These are phyloP conservation scores for Botrytis hyacinthi DNA, from an alignment of 2,329 filamentous ascomycete species.

Conservation along the genomic window DNA sequence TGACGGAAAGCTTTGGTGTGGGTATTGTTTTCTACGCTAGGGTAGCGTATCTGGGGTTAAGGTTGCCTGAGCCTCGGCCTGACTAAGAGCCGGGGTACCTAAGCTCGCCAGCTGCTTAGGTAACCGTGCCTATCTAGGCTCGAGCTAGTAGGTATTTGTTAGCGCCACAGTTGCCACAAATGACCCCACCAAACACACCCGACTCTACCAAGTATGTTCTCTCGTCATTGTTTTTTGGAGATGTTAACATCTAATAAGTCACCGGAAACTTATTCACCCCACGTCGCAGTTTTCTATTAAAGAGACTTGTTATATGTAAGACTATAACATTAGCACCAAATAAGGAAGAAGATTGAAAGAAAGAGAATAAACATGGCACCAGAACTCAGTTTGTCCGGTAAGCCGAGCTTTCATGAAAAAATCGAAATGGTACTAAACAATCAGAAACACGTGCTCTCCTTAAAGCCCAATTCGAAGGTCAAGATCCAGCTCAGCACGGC, in stretches of 20 bases:
- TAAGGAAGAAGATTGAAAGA: no score
- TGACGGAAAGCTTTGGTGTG: no score
- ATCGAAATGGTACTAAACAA: conserved; percentile 18
- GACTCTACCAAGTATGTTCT: no score
- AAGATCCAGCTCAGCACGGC: conserved; percentile 26
- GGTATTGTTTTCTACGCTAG: no score
- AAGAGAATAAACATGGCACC: not conserved
- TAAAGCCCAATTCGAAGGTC: conserved; percentile 31
- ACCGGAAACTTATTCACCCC: not conserved
- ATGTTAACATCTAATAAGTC: not conserved
- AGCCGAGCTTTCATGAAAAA: not conserved
- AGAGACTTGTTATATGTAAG: not conserved
- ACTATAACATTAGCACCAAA: no score
- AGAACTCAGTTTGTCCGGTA: not conserved
- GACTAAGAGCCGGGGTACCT: not conserved
- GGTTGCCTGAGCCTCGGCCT: conserved; percentile 1
- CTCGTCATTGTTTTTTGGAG: not conserved
- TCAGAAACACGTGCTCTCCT: conserved; percentile 31
- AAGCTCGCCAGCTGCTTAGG: not conserved
- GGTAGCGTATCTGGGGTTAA: not conserved
- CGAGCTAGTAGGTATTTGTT: no score
- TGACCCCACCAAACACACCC: not conserved
- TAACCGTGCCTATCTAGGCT: no score
- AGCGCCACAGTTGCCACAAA: not conserved
- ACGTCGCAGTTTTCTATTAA: not conserved